A percentile compares a stretch with the other conserved stretches of the same genome.
Conservation (phyloP, 2,329 filamentous ascomycete genomes). For the Alternaria sp. region DNA sequence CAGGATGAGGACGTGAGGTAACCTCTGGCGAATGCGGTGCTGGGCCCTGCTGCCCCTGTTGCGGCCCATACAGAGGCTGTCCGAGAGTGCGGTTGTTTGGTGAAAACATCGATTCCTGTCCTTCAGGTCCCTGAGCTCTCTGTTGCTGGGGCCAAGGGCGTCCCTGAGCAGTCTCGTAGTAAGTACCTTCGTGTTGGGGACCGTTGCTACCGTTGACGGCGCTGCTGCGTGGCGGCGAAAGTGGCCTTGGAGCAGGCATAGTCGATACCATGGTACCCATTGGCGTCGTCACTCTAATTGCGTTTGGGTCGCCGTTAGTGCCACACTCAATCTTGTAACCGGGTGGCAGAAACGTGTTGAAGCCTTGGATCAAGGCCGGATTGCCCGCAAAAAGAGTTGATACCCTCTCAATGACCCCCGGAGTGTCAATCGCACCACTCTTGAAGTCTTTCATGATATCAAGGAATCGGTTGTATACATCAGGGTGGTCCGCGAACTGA, state of each 20-base stretch:
- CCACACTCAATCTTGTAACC: constrained; percentile 98
- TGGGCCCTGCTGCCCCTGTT: constrained; percentile 45
- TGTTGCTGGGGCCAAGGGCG: constrained; percentile 53
- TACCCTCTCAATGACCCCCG: constrained; percentile 95
- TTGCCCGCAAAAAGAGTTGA: constrained; percentile 96
- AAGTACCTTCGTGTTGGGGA: constrained; percentile 52
- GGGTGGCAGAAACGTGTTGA: constrained; percentile 96
- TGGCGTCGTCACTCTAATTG: constrained; percentile 94
- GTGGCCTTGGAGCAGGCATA: constrained; percentile 67
- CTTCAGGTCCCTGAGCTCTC: constrained; percentile 40
- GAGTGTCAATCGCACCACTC: constrained; percentile 97
- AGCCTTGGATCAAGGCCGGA: constrained; percentile 93
- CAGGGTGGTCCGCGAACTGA: constrained; percentile 94
- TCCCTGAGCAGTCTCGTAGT: constrained; percentile 46
- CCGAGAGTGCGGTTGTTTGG: constrained; percentile 55
- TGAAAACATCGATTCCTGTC: constrained; percentile 52
- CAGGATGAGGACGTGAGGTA: constrained; percentile 48
- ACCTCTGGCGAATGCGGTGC: constrained; percentile 50
- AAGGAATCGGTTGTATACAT: constrained; percentile 95
- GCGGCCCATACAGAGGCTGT: constrained; percentile 48
- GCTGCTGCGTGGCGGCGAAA: constrained; percentile 57
- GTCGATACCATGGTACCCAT: constrained; percentile 96
- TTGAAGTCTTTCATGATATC: constrained; percentile 99
- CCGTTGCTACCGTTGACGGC: constrained; percentile 63
- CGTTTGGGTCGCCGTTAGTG: constrained; percentile 90